Conservation (phyloP, 768 basidiomycete species). For the Daedaleopsis sinensis region DNA sequence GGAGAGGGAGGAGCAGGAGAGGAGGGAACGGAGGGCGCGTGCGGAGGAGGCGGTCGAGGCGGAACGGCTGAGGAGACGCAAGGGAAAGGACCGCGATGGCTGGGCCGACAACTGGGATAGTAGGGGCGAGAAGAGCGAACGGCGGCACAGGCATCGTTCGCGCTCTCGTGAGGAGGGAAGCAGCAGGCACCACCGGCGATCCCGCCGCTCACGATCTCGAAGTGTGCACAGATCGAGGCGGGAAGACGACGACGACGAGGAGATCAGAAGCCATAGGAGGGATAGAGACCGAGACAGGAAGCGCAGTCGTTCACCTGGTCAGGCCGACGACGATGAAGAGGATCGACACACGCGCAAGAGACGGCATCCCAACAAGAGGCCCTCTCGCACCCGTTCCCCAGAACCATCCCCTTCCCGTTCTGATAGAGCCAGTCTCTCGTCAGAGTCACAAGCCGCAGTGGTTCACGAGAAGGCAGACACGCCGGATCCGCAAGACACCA, state of each 20-base stretch:
- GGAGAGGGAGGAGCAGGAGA: constrained; percentile 67
- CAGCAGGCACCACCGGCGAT: constrained; percentile 8
- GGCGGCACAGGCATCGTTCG: constrained; percentile 27
- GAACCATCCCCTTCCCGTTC: constrained; percentile 9
- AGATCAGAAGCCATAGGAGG: constrained; percentile 10
- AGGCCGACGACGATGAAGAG: constrained; percentile 10
- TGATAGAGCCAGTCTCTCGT: background rate
- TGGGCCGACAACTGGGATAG: constrained; percentile 48
- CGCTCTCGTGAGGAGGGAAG: constrained; percentile 28
- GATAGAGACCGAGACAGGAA: constrained; percentile 11
- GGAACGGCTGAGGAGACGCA: constrained; percentile 51
- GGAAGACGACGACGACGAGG: constrained; percentile 8
- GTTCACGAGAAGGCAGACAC: background rate
- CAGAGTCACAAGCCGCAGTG: background rate
- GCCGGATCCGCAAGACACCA: background rate
- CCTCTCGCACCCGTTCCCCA: background rate
- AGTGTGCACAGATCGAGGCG: constrained; percentile 1
- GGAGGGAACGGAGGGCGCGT: constrained; percentile 59
- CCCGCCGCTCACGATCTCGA: constrained; percentile 8
- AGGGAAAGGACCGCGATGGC: constrained; percentile 33
- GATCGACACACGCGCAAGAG: constrained; percentile 8
- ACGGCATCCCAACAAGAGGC: constrained; percentile 8
- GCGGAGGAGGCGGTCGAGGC: constrained; percentile 80
- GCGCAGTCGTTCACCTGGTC: constrained; percentile 14
- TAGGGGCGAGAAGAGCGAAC: constrained; percentile 33